A percentile compares a stretch with the other conserved stretches of the same genome.
Evolutionary conservation across 2,329 filamentous ascomycete species (phyloP).

Genomic region (Sporothrix brasiliensis): DNA sequence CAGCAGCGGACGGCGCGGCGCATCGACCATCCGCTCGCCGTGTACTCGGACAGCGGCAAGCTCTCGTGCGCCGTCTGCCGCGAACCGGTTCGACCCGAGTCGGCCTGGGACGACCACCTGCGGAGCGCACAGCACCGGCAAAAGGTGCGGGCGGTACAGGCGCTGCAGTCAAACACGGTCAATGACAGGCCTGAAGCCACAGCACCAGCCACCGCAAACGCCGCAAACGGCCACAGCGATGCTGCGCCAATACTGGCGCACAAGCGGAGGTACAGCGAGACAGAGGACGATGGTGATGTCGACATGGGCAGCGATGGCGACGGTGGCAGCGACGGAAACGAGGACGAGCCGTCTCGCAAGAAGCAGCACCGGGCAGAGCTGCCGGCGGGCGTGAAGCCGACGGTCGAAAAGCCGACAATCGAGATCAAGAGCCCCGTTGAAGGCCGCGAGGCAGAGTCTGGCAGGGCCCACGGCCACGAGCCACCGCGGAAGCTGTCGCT

Average conservation of each 20-base stretch:
- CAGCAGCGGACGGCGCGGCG: slow-evolving; percentile 74
- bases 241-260: slow-evolving; percentile 38
- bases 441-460: no score
- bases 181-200: neutral
- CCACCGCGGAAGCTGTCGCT: neutral
- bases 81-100: slow-evolving; percentile 65
- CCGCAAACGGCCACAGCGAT: neutral
- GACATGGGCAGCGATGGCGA: slow-evolving; percentile 31
- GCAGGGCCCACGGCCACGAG: neutral
- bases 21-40: slow-evolving; percentile 69
- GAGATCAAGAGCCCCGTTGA: no score
- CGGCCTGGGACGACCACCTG: slow-evolving; percentile 67
- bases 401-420: neutral
- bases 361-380: slow-evolving; percentile 51
- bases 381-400: slow-evolving; percentile 37
- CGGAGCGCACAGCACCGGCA: slow-evolving; percentile 53
- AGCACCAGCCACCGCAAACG: no score
- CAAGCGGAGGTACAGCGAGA: slow-evolving; percentile 41
- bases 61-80: slow-evolving; percentile 70
- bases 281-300: slow-evolving; percentile 32
- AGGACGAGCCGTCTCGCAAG: slow-evolving; percentile 44
- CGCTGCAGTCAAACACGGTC: neutral
- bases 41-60: slow-evolving; percentile 68
- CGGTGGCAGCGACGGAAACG: slow-evolving; percentile 33
- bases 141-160: slow-evolving; percentile 6